phyloP scores from a whole-genome alignment of 495 filamentous ascomycete species.

The Penicillium soppii region DNA sequence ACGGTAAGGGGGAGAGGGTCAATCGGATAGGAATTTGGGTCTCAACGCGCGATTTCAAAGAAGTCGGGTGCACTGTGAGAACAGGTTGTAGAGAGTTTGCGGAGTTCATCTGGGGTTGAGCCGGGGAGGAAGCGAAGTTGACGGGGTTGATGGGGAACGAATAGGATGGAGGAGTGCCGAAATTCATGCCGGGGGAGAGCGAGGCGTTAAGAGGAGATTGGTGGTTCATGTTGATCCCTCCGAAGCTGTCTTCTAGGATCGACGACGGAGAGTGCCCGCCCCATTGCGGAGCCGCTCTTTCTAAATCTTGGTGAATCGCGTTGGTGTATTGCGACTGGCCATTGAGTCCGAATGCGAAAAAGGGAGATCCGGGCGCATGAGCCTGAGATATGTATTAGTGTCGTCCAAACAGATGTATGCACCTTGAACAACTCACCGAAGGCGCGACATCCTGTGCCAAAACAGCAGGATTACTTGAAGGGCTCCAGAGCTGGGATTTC shows the following conservation, averaged over 20 bases:
- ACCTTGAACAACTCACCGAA: constrained; percentile 28
- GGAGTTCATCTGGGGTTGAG: constrained; percentile 24
- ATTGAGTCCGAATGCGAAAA: constrained; percentile 37
- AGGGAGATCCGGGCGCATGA: constrained; percentile 27
- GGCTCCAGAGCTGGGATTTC: constrained; percentile 30
- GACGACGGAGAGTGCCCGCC: constrained; percentile 54
- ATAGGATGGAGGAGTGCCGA: constrained; percentile 29
- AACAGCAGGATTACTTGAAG: constrained; percentile 15
- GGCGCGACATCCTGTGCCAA: constrained; percentile 22
- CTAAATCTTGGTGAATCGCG: constrained; percentile 38
- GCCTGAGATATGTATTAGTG: constrained; percentile 18
- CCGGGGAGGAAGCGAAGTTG: constrained; percentile 36
- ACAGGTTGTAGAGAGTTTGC: constrained; percentile 33
- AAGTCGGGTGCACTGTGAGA: constrained; percentile 62
- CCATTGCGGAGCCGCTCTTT: constrained; percentile 49
- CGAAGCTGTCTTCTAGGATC: constrained; percentile 44
- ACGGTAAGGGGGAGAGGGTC: constrained; percentile 68
- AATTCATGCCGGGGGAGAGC: constrained; percentile 34
- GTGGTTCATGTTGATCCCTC: constrained; percentile 43
- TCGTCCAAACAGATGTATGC: background rate
- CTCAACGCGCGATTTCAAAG: constrained; percentile 86
- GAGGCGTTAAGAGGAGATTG: constrained; percentile 35
- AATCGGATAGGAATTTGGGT: constrained; percentile 87
- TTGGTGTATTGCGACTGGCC: constrained; percentile 51
- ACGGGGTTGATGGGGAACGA: constrained; percentile 35